These are phyloP conservation scores for Collybiopsis confluens DNA, from an alignment of 768 basidiomycete genomes.

Conservation along the genomic window DNA sequence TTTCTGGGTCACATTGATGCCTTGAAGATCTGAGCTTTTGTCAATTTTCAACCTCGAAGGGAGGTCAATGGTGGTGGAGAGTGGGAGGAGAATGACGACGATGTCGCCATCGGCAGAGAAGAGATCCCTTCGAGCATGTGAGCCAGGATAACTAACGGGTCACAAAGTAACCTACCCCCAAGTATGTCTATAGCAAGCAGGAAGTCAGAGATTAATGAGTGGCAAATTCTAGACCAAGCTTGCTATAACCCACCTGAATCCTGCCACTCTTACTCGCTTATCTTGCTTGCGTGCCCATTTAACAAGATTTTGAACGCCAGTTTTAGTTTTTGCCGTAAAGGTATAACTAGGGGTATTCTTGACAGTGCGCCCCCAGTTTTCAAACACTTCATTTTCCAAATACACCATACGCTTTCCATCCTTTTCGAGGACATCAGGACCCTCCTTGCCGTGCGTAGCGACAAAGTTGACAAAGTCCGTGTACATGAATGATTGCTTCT, in stretches of 20 bases:
- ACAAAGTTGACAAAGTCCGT: neutral
- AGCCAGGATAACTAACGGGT: neutral
- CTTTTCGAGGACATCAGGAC: neutral
- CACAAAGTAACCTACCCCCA: neutral
- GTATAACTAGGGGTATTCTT: neutral
- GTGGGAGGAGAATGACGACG: neutral
- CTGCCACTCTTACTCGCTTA: neutral
- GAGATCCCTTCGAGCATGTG: neutral
- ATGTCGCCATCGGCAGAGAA: neutral
- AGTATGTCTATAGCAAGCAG: neutral
- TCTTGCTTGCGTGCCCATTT: neutral
- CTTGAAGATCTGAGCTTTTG: neutral
- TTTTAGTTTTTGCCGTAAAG: neutral
- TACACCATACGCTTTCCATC: neutral
- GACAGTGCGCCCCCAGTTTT: slow-evolving; percentile 1
- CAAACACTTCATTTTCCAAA: neutral
- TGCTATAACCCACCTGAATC: no score
- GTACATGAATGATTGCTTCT: neutral
- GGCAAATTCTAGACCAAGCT: neutral
- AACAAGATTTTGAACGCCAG: neutral
- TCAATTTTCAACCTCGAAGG: neutral
- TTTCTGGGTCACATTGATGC: neutral
- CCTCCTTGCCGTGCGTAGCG: neutral
- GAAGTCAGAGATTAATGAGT: neutral
- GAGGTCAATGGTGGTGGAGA: neutral